phyloP scores from a whole-genome alignment of 192 early-diverging fungal genomes.

The Gamsiella multidivaricata region DNA sequence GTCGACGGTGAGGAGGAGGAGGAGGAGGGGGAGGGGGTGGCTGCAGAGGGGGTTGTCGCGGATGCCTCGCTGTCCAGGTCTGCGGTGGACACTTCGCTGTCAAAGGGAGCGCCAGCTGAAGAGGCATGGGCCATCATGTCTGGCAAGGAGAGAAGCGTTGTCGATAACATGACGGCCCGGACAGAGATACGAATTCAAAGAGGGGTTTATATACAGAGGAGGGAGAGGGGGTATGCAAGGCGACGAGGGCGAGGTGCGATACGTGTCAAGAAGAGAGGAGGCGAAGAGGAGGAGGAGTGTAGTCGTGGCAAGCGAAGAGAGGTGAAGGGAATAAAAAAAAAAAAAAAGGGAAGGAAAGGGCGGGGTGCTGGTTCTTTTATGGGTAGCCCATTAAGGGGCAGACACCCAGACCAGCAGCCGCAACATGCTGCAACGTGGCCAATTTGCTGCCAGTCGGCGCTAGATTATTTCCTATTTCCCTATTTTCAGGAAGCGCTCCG shows the following conservation, averaged over 20 bases:
- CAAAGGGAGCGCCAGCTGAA: conserved; percentile 54
- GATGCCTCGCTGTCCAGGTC: conserved; percentile 57
- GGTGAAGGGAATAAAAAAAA: conserved; percentile 4
- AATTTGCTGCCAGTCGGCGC: not conserved
- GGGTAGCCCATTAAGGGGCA: conserved; percentile 15
- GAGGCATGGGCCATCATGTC: conserved; percentile 58
- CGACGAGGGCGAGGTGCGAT: not conserved
- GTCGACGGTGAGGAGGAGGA: not conserved
- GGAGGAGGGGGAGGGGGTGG: conserved; percentile 14
- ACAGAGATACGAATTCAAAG: conserved; percentile 37
- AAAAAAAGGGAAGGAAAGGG: not conserved
- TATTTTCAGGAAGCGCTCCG: too few relatives aligned
- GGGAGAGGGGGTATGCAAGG: not conserved
- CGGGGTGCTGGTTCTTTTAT: not conserved
- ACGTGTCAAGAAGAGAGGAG: conserved; percentile 23
- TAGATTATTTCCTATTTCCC: too few relatives aligned
- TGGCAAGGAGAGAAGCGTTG: conserved; percentile 42
- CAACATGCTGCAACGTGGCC: conserved; percentile 23
- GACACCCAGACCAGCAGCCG: not conserved
- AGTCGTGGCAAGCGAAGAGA: conserved; percentile 39
- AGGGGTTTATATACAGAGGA: conserved; percentile 38
- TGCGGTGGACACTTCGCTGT: conserved; percentile 57
- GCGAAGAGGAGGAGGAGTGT: conserved; percentile 8
- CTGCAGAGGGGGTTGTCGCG: conserved; percentile 56
- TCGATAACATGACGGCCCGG: conserved; percentile 58